Base-by-base conservation (phyloP, 345 rosid species). In the Gossypium anomalum region DNA sequence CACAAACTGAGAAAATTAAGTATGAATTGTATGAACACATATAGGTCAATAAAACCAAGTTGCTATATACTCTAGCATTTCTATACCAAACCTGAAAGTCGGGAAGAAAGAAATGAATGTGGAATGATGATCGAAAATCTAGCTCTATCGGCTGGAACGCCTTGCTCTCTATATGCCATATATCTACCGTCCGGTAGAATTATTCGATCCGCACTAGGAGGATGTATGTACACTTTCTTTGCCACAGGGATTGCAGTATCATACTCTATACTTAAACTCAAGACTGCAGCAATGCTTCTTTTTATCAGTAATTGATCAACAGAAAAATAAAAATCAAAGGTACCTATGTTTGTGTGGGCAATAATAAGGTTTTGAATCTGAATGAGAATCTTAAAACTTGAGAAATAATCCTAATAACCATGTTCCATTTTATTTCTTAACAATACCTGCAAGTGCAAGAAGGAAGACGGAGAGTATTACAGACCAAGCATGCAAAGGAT, bases 111-210 rank as follows among this genome's bases (percentile, higher is more conserved):
- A 79, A 88, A 90, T 13, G 85, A 45, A 83, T 90, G 94, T 9
- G 92, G 92, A 45, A 57, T 80, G 78, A 90, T 77, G 74, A 90
- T 76, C 1, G 87, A 74, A 80, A 84, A 90, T 79, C 92, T 82
- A 71, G 92, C 94, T 79, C 73, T 76, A 70, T 83, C 80, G 16
- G 81, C 81, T 5, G 89, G 70, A 79, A 87, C 85, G 43, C 94
- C 94, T 73, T 87, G 88, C 80, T 86, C 86, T 70, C 75, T 83
- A 76, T 79, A 88, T 44, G 94, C 90, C 80, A 90, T 70, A 82
- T 86, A 85, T 85, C 94, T 85, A 59, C 89, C 92, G 81, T 88
- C 94, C 1, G 86, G 94, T 77, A 90, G 92, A 84, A 84, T 65
- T 77, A 85, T 78, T 68, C 86, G 87, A 58, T 82, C 70, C 25